These are phyloP conservation scores for Paecilomyces sp. DNA, from an alignment of 2,329 filamentous ascomycete genomes.

Conservation along the genomic window DNA sequence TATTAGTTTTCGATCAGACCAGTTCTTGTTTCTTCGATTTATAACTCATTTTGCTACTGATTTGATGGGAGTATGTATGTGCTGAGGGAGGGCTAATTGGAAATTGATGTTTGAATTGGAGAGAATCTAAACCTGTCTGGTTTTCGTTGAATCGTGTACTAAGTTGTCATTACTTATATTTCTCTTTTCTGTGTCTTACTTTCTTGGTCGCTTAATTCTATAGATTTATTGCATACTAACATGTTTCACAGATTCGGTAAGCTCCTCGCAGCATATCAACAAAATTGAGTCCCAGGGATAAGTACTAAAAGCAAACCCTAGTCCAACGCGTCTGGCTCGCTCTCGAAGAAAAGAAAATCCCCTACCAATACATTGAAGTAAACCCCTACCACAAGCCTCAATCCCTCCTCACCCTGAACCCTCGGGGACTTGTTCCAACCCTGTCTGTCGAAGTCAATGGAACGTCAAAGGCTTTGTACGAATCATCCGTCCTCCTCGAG, in stretches of 20 bases:
- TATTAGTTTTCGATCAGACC: too few relatives aligned
- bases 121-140: too few relatives aligned
- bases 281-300: neutral
- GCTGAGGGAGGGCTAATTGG: neutral
- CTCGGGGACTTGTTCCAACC: constrained; percentile 68
- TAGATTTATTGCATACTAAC: neutral
- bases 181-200: too few relatives aligned
- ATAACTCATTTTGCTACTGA: too few relatives aligned
- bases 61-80: neutral
- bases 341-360: constrained; percentile 67
- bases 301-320: constrained; percentile 5
- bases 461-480: constrained; percentile 56
- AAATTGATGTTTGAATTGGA: too few relatives aligned
- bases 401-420: constrained; percentile 64
- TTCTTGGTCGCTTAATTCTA: neutral
- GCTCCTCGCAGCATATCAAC: neutral
- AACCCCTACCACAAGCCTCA: constrained; percentile 70
- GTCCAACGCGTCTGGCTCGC: constrained; percentile 73
- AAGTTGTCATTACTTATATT: too few relatives aligned
- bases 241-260: constrained; percentile 24
- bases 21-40: too few relatives aligned
- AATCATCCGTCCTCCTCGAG: constrained; percentile 66
- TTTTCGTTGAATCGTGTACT: neutral
- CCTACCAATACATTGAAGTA: constrained; percentile 80
- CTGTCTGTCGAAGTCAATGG: constrained; percentile 34